Base-by-base conservation (phyloP, 768 basidiomycete genomes). In the Psilocybe subaeruginosa region DNA sequence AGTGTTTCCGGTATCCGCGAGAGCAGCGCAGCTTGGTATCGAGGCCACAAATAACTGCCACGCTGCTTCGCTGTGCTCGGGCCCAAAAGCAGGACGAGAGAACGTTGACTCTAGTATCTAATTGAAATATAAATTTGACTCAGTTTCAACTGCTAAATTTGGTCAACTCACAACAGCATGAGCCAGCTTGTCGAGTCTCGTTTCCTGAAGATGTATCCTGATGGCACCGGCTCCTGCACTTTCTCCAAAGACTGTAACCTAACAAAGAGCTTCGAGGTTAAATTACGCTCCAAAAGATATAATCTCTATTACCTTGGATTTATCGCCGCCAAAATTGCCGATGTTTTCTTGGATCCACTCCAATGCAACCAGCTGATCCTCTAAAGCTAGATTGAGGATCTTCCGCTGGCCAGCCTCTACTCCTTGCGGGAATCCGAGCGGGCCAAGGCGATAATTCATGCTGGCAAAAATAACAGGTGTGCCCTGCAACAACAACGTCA, bases 271-370 rank as follows among this genome's bases (percentile, higher is more conserved):
- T 11, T 30, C 29, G n/a, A 47, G 8, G 9, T 12, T 5, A n/a
- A 48, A 16, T 12, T 23, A 12, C 23, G 12, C 9, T 16, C 6
- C 19, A 19, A 33, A 8, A 17, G 11, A 8, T 14, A 46, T 16
- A 54, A 2, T 11, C 14, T 3, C 11, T 23, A 23, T 29, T 12
- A 69, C 71, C 66, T 70, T 72, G 19, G 51, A 17, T 48, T 73
- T 74, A 57, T 82, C 83, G 11, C 86, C 87, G 5, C 89, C 87
- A 63, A 89, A 90, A 0, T 70, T 68, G 14, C 64, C 73, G 50
- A 89, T 86, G 63, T 89, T 82, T 17, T 77, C 67, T 63, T 88
- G 83, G 0, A 89, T 78, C 88, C 82, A 85, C 56, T 74, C 59
- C 3, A 83, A 67, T 1, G 80, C 82, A 29, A 70, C 56, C n/a